Percentiles rank a stretch among this genome's conserved stretches.
These are phyloP conservation scores for Fusarium chuoi DNA, from an alignment of 2,329 filamentous ascomycete genomes.

Conservation along the genomic window DNA sequence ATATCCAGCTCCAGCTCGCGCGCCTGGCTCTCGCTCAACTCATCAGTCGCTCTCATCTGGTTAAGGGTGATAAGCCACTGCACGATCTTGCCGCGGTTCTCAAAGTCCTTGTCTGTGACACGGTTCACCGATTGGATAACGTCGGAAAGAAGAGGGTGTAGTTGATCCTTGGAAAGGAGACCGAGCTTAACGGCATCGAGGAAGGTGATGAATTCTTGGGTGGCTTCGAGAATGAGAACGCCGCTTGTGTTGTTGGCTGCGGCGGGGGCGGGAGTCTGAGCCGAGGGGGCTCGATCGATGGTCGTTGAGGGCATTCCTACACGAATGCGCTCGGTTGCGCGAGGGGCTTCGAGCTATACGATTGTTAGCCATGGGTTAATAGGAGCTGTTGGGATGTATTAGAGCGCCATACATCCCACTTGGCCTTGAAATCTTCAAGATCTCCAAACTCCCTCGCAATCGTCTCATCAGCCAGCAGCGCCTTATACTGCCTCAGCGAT, in stretches of 20 bases:
- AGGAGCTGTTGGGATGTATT: rapidly evolving
- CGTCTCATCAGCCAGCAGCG: slow-evolving; percentile 87
- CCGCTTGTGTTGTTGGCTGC: slow-evolving; percentile 63
- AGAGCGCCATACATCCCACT: slow-evolving; percentile 78
- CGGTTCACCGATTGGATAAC: slow-evolving; percentile 98
- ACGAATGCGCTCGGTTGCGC: slow-evolving; percentile 90
- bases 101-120: slow-evolving; percentile 94
- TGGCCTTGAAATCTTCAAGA: slow-evolving; percentile 88
- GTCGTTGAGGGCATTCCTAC: slow-evolving; percentile 93
- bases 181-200: slow-evolving; percentile 94
- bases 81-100: slow-evolving; percentile 95
- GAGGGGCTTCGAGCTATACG: slow-evolving; percentile 86
- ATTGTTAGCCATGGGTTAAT: neutral
- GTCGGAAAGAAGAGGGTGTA: slow-evolving; percentile 94
- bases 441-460: slow-evolving; percentile 91
- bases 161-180: slow-evolving; percentile 90
- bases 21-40: slow-evolving; percentile 86
- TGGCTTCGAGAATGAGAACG: slow-evolving; percentile 84
- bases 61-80: slow-evolving; percentile 98
- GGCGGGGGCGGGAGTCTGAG: slow-evolving; percentile 55
- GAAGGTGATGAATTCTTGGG: slow-evolving; percentile 98
- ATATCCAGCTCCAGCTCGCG: slow-evolving; percentile 93
- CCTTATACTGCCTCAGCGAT: slow-evolving; percentile 95
- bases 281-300: slow-evolving; percentile 64
- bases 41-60: slow-evolving; percentile 96